Base-by-base conservation (phyloP, 1,284 basidiomycete species). In the Ganoderma resinaceum region DNA sequence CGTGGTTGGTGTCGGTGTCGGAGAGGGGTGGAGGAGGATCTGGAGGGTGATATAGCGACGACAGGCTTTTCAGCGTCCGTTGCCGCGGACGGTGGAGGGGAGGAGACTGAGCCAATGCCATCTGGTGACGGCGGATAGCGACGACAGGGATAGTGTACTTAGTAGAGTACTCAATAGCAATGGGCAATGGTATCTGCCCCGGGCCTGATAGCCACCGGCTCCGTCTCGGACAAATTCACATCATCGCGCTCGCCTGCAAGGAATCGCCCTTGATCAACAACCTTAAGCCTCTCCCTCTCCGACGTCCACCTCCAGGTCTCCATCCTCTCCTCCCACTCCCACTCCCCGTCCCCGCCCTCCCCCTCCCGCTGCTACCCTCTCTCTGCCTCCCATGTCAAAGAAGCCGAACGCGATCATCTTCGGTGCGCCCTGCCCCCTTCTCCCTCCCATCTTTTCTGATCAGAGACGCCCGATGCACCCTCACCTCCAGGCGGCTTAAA, bases 351-450 rank as follows among this genome's bases (percentile, higher is more conserved):
- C 60, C 46, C 68, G 29, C 53, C 58, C 58, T 6, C 58, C 67
- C 37, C 66, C 65, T 38, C 65, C 65, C n/a, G n/a, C n/a, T n/a
- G n/a, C 66, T 61, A 38, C 49, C 68, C 53, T 55, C 52, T 38
- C 37, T 55, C 66, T 59, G 61, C 53, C 53, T 61, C 67, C 70
- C 67, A 83, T 83, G 82, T 78, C 82, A 62, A 78, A 77, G 60
- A 92, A 90, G 78, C 91, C 92, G n/a, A 89, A 81, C 79, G 94
- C 88, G 38, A 85, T 95, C 74, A 92, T 96, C 73, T 91, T 95
- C 73, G 94, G 94, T 95, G 72, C 74, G 87, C 58, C 62, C 57
- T 31, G 35, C 33, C 55, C 20, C 46, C 52, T 58, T 58, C 38
- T 58, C n/a, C 69, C 59, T 59, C 20, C 69, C 60, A 52, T 52